Base-by-base conservation (phyloP, 345 rosid species). In the Iberis pinnata region DNA sequence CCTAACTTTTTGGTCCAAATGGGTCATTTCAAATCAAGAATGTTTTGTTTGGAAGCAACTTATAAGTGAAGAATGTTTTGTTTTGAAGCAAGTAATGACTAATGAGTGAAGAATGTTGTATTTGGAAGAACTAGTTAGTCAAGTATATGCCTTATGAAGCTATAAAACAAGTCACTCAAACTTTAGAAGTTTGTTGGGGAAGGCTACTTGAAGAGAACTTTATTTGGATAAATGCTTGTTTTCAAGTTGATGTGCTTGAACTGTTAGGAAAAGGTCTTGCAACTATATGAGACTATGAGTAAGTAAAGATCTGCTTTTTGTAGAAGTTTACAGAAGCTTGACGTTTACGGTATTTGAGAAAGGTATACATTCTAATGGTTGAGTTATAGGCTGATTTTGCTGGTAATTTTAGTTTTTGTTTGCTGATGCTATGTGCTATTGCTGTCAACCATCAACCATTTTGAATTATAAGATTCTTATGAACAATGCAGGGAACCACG, bases 191-290 rank as follows among this genome's bases (percentile, higher is more conserved):
- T 78, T 79, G 73, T 70, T 59, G 81, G 68, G 71, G 82, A 76
- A 59, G 93, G 58, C 47, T 83, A 41, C 50, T 33, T 64, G 79
- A 69, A 70, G 71, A 56, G 71, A 70, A 52, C 73, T 71, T 76
- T 76, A 58, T 61, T 74, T n/a, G n/a, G n/a, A n/a, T n/a, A n/a
- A n/a, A n/a, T 79, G 70, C 81, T 72, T 73, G 76, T 81, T 88
- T 83, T 79, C 74, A 73, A 84, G 95, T 81, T 80, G 74, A 71
- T 76, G 71, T 76, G 74, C 72, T 76, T 77, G 80, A 81, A 76
- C 59, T 76, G 69, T 80, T 79, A 72, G 69, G 60, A 76, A 74
- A 78, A 75, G 87, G 76, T 74, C n/a, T n/a, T n/a, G n/a, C 72
- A 76, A 87, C 80, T 61, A 61, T 71, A 71, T n/a, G n/a, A n/a